These are phyloP conservation scores for Hanseniaspora jakobsenii DNA, from an alignment of 805 yeast genomes.

Conservation along the genomic window DNA sequence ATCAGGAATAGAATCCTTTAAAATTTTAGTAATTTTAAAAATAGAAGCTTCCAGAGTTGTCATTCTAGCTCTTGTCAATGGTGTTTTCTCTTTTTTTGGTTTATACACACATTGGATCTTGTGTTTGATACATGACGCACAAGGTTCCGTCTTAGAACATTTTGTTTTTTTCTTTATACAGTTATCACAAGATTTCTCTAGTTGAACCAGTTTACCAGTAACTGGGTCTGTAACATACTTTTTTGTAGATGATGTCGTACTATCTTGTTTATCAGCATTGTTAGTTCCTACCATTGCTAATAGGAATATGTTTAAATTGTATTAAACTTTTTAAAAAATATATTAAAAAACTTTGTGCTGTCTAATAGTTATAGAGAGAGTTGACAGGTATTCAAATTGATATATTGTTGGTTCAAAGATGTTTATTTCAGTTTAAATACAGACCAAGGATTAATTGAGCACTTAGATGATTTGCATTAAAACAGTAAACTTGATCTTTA, in stretches of 20 bases:
- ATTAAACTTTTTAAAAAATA: no score
- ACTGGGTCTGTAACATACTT: background rate
- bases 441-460: no score
- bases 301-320: no score
- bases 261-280: no score
- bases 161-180: slow-evolving; percentile 69
- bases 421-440: no score
- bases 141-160: slow-evolving; percentile 71
- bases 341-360: no score
- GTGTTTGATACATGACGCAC: slow-evolving; percentile 61
- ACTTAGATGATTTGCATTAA: no score
- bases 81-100: slow-evolving; percentile 67
- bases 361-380: no score
- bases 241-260: background rate
- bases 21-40: slow-evolving; percentile 33
- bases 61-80: slow-evolving; percentile 67
- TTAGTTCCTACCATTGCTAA: no score
- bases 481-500: no score
- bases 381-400: no score
- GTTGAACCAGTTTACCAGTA: background rate
- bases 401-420: no score
- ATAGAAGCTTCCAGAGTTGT: slow-evolving; percentile 51
- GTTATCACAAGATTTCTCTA: slow-evolving; percentile 50
- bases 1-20: slow-evolving; percentile 40
- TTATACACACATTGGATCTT: slow-evolving; percentile 67